Evolutionary conservation across 2,329 filamentous ascomycete species (phyloP).

Genomic region (Canariomyces notabilis): DNA sequence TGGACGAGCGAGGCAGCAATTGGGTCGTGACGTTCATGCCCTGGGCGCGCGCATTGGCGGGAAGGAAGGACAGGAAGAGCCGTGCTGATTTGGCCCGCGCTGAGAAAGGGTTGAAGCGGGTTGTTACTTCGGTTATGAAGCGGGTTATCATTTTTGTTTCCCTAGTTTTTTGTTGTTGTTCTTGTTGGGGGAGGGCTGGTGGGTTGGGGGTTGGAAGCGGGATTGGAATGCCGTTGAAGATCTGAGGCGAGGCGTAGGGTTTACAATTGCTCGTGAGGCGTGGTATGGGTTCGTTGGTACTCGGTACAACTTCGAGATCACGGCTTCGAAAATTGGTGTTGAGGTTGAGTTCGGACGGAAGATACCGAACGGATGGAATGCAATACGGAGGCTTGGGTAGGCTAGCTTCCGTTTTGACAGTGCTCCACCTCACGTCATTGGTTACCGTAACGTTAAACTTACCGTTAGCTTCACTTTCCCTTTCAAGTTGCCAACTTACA

Average conservation of each 20-base stretch:
- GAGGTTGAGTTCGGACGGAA: conserved; percentile 9
- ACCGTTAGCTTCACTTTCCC: neutral
- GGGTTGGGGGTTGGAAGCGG: neutral
- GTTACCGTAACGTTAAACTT: neutral
- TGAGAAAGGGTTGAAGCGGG: conserved; percentile 91
- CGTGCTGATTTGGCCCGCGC: conserved; percentile 73
- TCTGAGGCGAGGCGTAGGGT: neutral
- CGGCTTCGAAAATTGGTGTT: conserved; percentile 14
- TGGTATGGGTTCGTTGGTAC: no score
- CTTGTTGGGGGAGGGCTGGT: neutral
- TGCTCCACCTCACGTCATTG: neutral
- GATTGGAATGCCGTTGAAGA: neutral
- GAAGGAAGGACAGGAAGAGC: conserved; percentile 80
- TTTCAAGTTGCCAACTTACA: conserved; percentile 13
- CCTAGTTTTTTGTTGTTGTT: neutral
- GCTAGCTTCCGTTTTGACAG: neutral
- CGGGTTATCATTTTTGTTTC: conserved; percentile 67
- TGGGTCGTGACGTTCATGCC: conserved; percentile 75
- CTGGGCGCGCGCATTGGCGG: conserved; percentile 66
- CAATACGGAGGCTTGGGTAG: neutral
- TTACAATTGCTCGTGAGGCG: no score
- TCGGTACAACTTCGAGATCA: no score
- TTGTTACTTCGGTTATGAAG: conserved; percentile 78
- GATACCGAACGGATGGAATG: conserved; percentile 5
- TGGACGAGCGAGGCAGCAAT: conserved; percentile 65